Base-by-base conservation (phyloP, 257 asterid species). In the Phtheirospermum japonicum region DNA sequence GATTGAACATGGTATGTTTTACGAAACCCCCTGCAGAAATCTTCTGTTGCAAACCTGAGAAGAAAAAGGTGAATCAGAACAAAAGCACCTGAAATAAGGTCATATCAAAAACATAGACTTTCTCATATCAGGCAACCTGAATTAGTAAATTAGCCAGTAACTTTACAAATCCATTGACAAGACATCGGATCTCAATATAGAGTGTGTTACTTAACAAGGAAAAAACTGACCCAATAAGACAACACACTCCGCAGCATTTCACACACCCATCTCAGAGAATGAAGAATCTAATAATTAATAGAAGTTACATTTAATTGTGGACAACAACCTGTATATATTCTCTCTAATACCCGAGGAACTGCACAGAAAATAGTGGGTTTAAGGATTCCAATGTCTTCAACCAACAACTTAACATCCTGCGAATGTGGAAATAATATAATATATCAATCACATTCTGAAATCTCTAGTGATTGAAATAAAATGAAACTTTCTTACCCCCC, bases 341-440 rank as follows among this genome's bases (percentile, higher is more conserved):
- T 82, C 14, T 93, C 97, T 66, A 89, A 64, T 7, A 93, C 99
- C 32, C 99, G 91, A 65, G 99, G 99, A 79, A 93, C 99, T 23
- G 95, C 97, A 73, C 95, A 89, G 69, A 89, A 93, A 67, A 93
- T 65, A 61, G 96, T 83, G 18, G 99, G 99, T 72, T 93, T 89
- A 36, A 93, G 82, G 80, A 77, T 95, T 55, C 51, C 86, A 63
- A 93, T 75, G 74, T 93, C 99, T 76, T 93, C 97, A 12, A 87
- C 87, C 66, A 93, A 76, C 49, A 87, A 81, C 73, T 89, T 89
- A 34, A 88, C 90, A 85, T 90, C 98, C 98, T 90, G 79, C 20
- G 58, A 50, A 65, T 40, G 70, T 14, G 52, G 59, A 67, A 64
- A 34, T 34, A 67, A 30, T 42, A 71, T 46, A 48, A 55, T 62